Conservation (phyloP, 805 yeast genomes). For the Candida parachauliodes region DNA sequence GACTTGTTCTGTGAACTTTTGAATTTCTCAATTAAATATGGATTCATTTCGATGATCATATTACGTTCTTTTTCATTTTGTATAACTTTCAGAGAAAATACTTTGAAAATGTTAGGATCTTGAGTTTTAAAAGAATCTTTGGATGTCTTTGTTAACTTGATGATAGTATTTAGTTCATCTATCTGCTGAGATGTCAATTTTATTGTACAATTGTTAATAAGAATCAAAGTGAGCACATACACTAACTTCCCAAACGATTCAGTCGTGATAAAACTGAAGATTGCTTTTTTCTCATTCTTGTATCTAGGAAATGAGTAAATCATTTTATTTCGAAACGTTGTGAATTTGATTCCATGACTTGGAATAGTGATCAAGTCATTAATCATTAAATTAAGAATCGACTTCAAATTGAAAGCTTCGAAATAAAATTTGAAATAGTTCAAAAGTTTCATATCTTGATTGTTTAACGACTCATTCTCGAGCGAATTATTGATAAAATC, state of each 20-base stretch:
- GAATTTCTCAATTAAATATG: conserved; percentile 13
- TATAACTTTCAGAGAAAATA: not conserved
- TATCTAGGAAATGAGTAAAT: conserved; percentile 3
- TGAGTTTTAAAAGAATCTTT: not conserved
- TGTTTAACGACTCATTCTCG: not conserved
- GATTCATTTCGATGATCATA: conserved; percentile 19
- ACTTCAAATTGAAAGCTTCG: conserved; percentile 4
- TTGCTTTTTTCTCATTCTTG: not conserved
- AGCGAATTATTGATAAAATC: not conserved
- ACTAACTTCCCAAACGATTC: conserved; percentile 10
- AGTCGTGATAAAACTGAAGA: conserved; percentile 5
- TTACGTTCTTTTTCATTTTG: not conserved
- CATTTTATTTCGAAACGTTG: conserved; percentile 3
- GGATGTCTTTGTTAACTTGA: not conserved
- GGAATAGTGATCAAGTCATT: conserved; percentile 2
- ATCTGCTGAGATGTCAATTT: not conserved
- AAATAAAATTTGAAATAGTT: conserved; percentile 4
- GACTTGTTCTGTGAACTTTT: not conserved
- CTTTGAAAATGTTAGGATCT: not conserved
- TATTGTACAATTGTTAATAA: conserved; percentile 11
- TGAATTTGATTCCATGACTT: conserved; percentile 7
- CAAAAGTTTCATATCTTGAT: conserved; percentile 2
- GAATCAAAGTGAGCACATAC: conserved; percentile 5
- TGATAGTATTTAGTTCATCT: not conserved
- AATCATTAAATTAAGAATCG: conserved; percentile 6